A percentile compares a stretch with the other conserved stretches of the same genome.
These are phyloP conservation scores for Copromyces sp. DNA, from an alignment of 495 filamentous ascomycete species.

Conservation along the genomic window DNA sequence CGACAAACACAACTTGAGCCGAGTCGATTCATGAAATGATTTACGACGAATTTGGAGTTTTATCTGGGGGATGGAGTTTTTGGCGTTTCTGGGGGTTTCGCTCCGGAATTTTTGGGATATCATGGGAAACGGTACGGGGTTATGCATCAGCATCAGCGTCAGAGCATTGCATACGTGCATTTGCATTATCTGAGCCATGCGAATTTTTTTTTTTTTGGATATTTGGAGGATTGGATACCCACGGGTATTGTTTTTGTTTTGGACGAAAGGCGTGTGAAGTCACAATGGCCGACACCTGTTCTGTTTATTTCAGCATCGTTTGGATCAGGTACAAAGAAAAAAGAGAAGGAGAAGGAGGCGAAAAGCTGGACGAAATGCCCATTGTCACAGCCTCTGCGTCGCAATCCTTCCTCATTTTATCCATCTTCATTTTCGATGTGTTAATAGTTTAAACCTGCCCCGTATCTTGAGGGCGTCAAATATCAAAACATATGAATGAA, in stretches of 20 bases:
- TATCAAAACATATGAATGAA: neutral
- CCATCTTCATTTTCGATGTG: neutral
- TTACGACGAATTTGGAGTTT: neutral
- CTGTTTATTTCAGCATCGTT: neutral
- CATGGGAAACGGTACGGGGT: neutral
- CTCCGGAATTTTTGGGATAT: neutral
- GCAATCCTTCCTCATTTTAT: neutral
- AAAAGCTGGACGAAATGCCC: neutral
- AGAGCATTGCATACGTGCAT: neutral
- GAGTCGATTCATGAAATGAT: neutral
- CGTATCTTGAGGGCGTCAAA: neutral
- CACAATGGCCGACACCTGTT: neutral
- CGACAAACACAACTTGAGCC: neutral
- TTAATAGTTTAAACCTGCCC: neutral
- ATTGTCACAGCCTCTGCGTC: neutral
- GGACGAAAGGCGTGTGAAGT: neutral
- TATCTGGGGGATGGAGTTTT: neutral
- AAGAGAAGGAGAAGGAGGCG: neutral
- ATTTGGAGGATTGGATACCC: neutral
- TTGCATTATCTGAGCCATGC: neutral
- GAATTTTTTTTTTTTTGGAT: neutral
- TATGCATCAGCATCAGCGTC: neutral
- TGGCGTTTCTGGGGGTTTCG: neutral
- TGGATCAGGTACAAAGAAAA: neutral
- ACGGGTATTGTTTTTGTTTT: neutral